These are phyloP conservation scores for Claviceps humidiphila DNA, from an alignment of 2,329 filamentous ascomycete species.

Conservation along the genomic window DNA sequence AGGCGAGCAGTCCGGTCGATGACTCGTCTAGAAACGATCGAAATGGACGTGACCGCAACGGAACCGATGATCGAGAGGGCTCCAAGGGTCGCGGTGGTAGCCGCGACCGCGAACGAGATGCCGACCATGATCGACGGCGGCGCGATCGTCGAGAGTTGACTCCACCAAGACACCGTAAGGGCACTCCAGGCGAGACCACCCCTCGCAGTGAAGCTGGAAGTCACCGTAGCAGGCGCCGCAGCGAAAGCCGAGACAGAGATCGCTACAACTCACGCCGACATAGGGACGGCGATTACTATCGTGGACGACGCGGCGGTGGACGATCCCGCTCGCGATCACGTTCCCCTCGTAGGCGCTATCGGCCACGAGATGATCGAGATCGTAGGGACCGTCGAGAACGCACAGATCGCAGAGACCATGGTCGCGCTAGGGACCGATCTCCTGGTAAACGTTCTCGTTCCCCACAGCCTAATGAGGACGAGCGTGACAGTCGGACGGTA, in stretches of 20 bases:
- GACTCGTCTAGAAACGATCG: conserved; percentile 33
- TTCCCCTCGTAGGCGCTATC: conserved; percentile 51
- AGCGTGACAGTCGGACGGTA: conserved; percentile 89
- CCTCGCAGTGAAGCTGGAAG: conserved; percentile 66
- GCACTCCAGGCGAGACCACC: conserved; percentile 47
- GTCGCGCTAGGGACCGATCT: conserved; percentile 40
- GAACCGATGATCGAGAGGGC: conserved; percentile 38
- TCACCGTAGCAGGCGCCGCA: conserved; percentile 70
- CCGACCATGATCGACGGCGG: conserved; percentile 38
- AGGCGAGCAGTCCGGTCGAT: conserved; percentile 32
- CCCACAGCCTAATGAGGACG: conserved; percentile 79
- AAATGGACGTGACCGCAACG: conserved; percentile 20
- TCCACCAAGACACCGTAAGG: conserved; percentile 29
- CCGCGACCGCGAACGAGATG: conserved; percentile 42
- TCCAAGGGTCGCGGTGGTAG: conserved; percentile 43
- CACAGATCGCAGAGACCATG: conserved; percentile 32
- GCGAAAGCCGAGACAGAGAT: conserved; percentile 64
- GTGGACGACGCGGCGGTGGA: conserved; percentile 26
- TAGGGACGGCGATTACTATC: conserved; percentile 62
- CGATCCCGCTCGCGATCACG: conserved; percentile 58
- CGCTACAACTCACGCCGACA: conserved; percentile 60
- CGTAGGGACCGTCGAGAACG: conserved; percentile 37
- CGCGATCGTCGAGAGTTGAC: conserved; percentile 45
- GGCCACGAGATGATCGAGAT: conserved; percentile 40
- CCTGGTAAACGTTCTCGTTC: conserved; percentile 34